Evolutionary conservation across 2,329 filamentous ascomycete species (phyloP), one percentile per base, ranked within the genome.

Genomic region (Xylariaceae sp.): DNA sequence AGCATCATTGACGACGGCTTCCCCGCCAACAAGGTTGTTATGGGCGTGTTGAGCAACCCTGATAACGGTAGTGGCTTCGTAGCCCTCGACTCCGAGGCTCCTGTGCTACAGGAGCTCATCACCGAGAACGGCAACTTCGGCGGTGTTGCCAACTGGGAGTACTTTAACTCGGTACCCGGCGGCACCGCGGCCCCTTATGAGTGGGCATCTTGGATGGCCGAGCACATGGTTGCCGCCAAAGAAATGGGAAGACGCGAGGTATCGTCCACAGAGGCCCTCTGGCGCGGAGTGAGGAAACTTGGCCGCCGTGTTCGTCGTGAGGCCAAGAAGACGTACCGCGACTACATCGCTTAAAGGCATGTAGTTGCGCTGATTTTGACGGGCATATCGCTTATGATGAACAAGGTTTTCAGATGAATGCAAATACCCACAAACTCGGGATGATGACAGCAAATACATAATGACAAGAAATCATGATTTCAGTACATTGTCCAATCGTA

Each of bases 61-160:
- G 79, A 75, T 1, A 92, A 95, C 63, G 91, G 91, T 7, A 53
- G 59, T n/a, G 79, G 78, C 13, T 83, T 75, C 60, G 76, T 83
- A 8, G 67, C 69, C 4, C 77, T 75, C 52, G 75, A 81, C 29
- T 78, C 78, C 53, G 67, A 82, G 30, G 72, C 72, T 1, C 57
- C 65, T 6, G 77, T 80, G 0, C 66, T 83, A 2, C 61, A 66
- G 10, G 65, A 73, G 2, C 63, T 84, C 21, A 65, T 70, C n/a
- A 64, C 62, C 2, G 69, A 74, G 47, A 89, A 89, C 64, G 81
- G 82, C 1, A 75, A 75, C 1, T 94, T 96, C 69, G 92, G 92
- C 0, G 92, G 92, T 1, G 85, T 97, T 6, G 94, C 94, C 86
- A 91, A 91, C 2, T 97, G 92, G 92, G 92, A 97, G 74, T 96